Base-by-base conservation (phyloP, 2,329 filamentous ascomycete species). In the Chaetothyriales sp. region DNA sequence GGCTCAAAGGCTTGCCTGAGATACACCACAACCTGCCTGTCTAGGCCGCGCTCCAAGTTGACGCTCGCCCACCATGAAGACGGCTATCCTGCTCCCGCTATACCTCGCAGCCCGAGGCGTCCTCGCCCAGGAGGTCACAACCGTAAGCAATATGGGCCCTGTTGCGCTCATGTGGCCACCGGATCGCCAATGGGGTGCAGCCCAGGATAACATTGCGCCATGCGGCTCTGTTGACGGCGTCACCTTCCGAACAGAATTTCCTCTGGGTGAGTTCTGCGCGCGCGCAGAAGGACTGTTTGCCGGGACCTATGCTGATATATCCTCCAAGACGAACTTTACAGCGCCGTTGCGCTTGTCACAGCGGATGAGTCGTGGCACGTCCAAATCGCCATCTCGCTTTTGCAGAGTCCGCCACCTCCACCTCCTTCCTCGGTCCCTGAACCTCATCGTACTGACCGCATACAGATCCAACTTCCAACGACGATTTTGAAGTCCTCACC, bases 291-390 rank as follows among this genome's bases (percentile, higher is more conserved):
- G 20, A 69, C 73, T 48, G 67, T 81, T 18, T 15, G 12, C 10
- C 12, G 6, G 22, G 7, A 1, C 32, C 15, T 15, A n/a, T 39
- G 32, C 32, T 39, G 12, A 39, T 12, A 39, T 15, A 4, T 25
- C 32, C 32, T 39, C 15, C 32, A 39, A 39, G 32, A 10, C 32
- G n/a, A n/a, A n/a, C n/a, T n/a, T n/a, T 10, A 78, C 80, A 0
- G 82, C 77, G 0, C 65, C 88, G 1, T 59, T 83, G 32, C 75
- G 77, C 49, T 64, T 87, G 56, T 79, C 78, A 47, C 77, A 74
- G 55, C 80, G 73, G 45, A 67, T 88, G 32, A 84, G 83, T 47
- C 19, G 26, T 18, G 45, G 45, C 45, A 15, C 18, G 22, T 47
- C 9, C 1, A 81, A 79, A 28, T 47, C 20, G 22, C 45, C 18